These are phyloP conservation scores for Lachancea lanzarotensis DNA, from an alignment of 805 yeast genomes.

Conservation along the genomic window DNA sequence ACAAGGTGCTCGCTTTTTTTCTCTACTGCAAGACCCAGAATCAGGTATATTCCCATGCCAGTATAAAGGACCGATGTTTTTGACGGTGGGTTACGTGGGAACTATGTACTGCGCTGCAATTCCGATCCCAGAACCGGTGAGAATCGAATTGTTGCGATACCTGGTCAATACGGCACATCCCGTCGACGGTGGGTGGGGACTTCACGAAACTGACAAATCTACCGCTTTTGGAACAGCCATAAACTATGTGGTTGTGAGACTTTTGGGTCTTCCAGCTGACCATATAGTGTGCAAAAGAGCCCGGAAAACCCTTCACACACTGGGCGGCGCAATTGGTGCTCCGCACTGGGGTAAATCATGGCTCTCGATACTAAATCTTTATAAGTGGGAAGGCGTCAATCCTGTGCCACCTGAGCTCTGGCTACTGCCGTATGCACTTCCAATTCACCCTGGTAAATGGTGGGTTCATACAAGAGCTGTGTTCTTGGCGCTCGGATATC, in stretches of 20 bases:
- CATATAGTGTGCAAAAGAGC: slow-evolving; percentile 80
- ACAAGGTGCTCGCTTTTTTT: slow-evolving; percentile 68
- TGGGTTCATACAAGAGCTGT: slow-evolving; percentile 98
- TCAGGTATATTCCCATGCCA: slow-evolving; percentile 89
- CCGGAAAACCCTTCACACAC: slow-evolving; percentile 52
- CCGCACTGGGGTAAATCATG: slow-evolving; percentile 99
- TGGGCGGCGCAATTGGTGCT: slow-evolving; percentile 85
- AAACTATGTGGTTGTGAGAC: slow-evolving; percentile 74
- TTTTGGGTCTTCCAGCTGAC: slow-evolving; percentile 65
- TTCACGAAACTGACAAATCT: slow-evolving; percentile 85
- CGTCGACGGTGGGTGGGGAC: slow-evolving; percentile 99
- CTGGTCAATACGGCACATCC: slow-evolving; percentile 91
- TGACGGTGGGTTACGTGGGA: slow-evolving; percentile 83
- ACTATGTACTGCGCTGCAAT: slow-evolving; percentile 64
- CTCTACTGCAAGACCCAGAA: slow-evolving; percentile 57
- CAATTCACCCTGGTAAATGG: slow-evolving; percentile 94
- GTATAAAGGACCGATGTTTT: slow-evolving; percentile 97
- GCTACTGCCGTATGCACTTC: slow-evolving; percentile 72
- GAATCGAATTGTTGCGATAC: slow-evolving; percentile 71
- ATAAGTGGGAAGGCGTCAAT: slow-evolving; percentile 94
- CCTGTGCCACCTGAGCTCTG: slow-evolving; percentile 97
- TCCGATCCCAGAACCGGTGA: slow-evolving; percentile 59
- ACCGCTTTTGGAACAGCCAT: slow-evolving; percentile 93
- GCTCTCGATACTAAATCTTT: slow-evolving; percentile 72
- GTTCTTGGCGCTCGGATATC: slow-evolving; percentile 78